Evolutionary conservation across 768 basidiomycete species (phyloP), one percentile per base, ranked within the genome.

Genomic region (Agrocybe chaxingu): DNA sequence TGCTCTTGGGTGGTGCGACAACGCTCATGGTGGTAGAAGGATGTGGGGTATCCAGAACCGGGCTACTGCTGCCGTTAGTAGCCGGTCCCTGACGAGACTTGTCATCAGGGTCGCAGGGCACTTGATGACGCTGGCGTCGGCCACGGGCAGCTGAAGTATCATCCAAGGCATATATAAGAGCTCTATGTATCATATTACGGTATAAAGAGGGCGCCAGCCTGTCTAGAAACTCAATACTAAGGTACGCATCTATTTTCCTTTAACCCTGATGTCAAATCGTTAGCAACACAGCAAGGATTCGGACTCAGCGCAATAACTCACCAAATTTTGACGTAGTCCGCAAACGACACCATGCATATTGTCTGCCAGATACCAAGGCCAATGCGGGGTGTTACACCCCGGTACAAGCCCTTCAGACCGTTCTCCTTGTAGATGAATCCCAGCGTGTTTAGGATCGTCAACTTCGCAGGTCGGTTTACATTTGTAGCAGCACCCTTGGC

Each of bases 271-370:
- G 12, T 19, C 36, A 49, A 29, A 36, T 40, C 11, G 30, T 67
- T 39, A 68, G 53, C 42, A 53, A 35, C 16, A 42, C 8, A 7
- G 12, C 41, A 29, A 37, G 8, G 4, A 35, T 11, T 9, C 8
- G 30, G 8, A 9, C 41, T 13, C 34, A 10, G 10, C 3, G 24
- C 48, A 33, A 18, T 3, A 18, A 53, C 78, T 33, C 55, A 87
- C 88, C 91, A 93, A 50, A 73, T 77, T 68, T 94, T 96, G 56
- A 98, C 94, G 64, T 94, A 94, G 71, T 98, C 95, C 13, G 95
- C 94, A 56, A 98, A 87, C 16, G 92, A 94, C 58, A 98, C 96
- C 96, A 99, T 99, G 78, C 97, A 99, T 58, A 98, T 78, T 6
- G 93, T 97, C 71, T 97, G 93, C 93, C 93, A 97, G 65, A 96